Percentiles rank a stretch among this genome's conserved stretches.
phyloP scores from a whole-genome alignment of 306 rosid genomes.

The Vigna angularis region DNA sequence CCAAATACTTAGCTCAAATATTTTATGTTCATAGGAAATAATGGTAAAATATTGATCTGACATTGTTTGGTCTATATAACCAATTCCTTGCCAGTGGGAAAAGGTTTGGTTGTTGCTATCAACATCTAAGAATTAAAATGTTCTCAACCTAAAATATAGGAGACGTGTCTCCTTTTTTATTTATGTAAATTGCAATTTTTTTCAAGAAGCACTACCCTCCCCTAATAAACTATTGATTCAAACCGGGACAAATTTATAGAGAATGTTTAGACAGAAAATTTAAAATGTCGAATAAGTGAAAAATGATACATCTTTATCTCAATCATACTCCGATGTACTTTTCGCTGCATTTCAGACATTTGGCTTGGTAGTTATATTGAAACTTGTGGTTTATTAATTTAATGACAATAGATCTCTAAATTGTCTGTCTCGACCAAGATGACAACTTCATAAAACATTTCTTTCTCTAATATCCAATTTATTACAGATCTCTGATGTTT shows the following conservation, averaged over 20 bases:
- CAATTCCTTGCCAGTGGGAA: background rate
- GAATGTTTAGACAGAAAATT: background rate
- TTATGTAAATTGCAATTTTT: background rate
- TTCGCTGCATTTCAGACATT: background rate
- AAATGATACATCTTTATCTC: background rate
- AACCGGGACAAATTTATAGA: background rate
- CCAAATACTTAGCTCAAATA: background rate
- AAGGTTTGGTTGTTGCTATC: background rate
- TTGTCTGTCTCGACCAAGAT: slow-evolving; percentile 1
- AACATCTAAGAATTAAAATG: background rate
- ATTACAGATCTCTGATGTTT: background rate
- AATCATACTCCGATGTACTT: background rate
- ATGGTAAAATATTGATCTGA: background rate
- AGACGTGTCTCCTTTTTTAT: background rate
- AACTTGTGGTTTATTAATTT: background rate
- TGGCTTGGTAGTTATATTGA: background rate
- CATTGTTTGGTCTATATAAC: background rate
- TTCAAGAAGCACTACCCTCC: background rate
- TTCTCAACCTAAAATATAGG: background rate
- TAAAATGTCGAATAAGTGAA: slow-evolving; percentile 1
- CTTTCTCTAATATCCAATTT: background rate
- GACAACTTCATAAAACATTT: slow-evolving; percentile 21
- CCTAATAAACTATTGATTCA: background rate
- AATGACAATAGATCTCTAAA: background rate
- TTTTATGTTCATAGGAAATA: background rate